Percentiles rank a stretch among this genome's conserved stretches.
Evolutionary conservation across 169 alveolate species (phyloP).

Genomic region (Eimeria tenella): DNA sequence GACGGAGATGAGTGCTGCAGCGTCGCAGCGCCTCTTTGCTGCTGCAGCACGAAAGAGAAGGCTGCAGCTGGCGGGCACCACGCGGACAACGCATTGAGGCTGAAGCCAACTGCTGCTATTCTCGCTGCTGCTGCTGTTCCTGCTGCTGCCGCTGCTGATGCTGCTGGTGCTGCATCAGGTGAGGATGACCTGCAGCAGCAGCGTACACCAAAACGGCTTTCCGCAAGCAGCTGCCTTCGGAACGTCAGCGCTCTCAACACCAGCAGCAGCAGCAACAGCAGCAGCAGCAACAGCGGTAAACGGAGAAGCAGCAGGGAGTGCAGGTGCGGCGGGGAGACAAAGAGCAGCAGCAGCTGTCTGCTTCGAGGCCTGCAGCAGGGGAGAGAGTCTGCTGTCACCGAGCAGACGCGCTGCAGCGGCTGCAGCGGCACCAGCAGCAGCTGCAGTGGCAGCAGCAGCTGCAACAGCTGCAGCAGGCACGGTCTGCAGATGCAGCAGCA

Average conservation of each 20-base stretch:
- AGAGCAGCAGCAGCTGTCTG: too few species aligned
- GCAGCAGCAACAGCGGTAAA: not conserved
- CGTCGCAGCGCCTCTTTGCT: not conserved
- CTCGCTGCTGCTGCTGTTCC: not conserved
- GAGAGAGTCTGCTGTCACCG: not conserved
- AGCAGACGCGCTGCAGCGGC: not conserved
- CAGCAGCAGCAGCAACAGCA: conserved; percentile 1
- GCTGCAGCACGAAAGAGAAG: not conserved
- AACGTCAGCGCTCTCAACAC: not conserved
- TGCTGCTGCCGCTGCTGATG: not conserved
- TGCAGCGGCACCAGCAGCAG: not conserved
- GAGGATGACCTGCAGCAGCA: conserved; percentile 24
- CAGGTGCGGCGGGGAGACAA: not conserved
- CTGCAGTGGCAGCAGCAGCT: conserved; percentile 4
- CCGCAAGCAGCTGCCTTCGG: not conserved
- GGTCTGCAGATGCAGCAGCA: not conserved
- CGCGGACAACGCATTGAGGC: not conserved
- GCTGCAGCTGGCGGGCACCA: not conserved
- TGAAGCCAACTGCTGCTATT: not conserved
- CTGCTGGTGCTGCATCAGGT: not conserved
- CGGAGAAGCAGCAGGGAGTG: not conserved
- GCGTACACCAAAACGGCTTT: not conserved
- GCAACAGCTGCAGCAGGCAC: not conserved
- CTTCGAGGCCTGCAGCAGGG: too few species aligned
- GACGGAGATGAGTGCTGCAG: not conserved